Conservation (phyloP, 1,284 basidiomycete species). For the Ceraceosorus bombacis region DNA sequence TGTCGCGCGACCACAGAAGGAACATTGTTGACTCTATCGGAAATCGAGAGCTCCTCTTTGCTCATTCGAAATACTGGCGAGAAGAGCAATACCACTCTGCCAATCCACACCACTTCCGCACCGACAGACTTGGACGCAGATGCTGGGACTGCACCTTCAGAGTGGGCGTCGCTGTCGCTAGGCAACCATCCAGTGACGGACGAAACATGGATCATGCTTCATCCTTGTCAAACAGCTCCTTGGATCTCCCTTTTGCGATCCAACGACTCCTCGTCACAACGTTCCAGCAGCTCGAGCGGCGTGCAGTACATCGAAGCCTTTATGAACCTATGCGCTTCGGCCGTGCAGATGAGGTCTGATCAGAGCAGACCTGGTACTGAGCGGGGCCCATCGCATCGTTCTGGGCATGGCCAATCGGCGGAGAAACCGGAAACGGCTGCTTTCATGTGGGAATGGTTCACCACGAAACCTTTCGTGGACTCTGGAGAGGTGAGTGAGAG, state of each 20-base stretch:
- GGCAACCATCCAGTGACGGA: not conserved
- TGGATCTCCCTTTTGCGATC: not conserved
- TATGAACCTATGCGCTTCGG: not conserved
- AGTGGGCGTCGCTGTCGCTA: constrained; percentile 55
- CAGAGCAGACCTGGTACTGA: no score
- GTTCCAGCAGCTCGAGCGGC: not conserved
- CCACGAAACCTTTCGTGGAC: constrained; percentile 85
- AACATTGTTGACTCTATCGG: not conserved
- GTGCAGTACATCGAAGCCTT: constrained; percentile 6
- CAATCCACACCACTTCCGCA: no score
- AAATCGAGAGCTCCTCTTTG: not conserved
- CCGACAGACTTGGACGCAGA: no score
- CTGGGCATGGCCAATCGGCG: not conserved
- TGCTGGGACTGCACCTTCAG: constrained; percentile 61
- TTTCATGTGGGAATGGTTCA: constrained; percentile 57
- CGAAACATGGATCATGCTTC: not conserved
- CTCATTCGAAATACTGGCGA: not conserved
- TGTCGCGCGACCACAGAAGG: not conserved
- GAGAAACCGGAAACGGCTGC: constrained; percentile 10
- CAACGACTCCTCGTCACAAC: not conserved
- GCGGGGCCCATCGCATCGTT: no score
- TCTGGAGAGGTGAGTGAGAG: constrained; percentile 62
- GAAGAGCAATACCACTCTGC: no score
- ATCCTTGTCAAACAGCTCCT: not conserved
- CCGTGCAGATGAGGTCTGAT: not conserved